Conservation (phyloP, 192 early-diverging fungal species). For the Helicostylum pulchrum region DNA sequence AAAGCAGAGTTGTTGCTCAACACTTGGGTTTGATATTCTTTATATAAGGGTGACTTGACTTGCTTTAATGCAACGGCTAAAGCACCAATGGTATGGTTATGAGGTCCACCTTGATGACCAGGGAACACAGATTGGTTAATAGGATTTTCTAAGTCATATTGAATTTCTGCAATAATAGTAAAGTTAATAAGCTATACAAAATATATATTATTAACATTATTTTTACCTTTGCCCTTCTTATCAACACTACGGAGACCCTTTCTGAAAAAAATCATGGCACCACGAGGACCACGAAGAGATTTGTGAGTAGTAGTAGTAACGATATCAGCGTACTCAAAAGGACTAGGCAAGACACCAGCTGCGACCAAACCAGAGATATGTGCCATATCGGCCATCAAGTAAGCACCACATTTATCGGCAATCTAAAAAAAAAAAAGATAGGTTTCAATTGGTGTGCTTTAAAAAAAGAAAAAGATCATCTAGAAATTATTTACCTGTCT, state of each 20-base stretch:
- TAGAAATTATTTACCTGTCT: slow-evolving; percentile 37
- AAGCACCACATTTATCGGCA: slow-evolving; percentile 77
- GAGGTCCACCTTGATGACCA: slow-evolving; percentile 98
- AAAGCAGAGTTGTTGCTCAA: slow-evolving; percentile 88
- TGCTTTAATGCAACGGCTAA: slow-evolving; percentile 90
- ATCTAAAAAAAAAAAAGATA: slow-evolving; percentile 50
- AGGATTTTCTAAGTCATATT: slow-evolving; percentile 90
- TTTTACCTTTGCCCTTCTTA: slow-evolving; percentile 83
- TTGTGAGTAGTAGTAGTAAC: slow-evolving; percentile 99
- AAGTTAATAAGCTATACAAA: background rate
- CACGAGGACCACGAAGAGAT: slow-evolving; percentile 95
- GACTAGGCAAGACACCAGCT: slow-evolving; percentile 81
- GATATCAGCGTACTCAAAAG: slow-evolving; percentile 92
- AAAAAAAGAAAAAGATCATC: background rate
- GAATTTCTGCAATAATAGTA: slow-evolving; percentile 44
- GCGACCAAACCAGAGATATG: slow-evolving; percentile 92
- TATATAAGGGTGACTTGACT: slow-evolving; percentile 79
- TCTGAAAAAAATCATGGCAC: slow-evolving; percentile 98
- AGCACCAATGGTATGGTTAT: slow-evolving; percentile 98
- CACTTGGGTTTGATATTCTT: slow-evolving; percentile 89
- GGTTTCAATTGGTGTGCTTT: background rate
- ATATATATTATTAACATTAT: background rate
- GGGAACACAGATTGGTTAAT: slow-evolving; percentile 99
- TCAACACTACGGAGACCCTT: slow-evolving; percentile 83
- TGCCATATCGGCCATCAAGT: slow-evolving; percentile 97